Evolutionary conservation across 1,284 basidiomycete genomes (phyloP).

Genomic region (Pseudozyma sp.): DNA sequence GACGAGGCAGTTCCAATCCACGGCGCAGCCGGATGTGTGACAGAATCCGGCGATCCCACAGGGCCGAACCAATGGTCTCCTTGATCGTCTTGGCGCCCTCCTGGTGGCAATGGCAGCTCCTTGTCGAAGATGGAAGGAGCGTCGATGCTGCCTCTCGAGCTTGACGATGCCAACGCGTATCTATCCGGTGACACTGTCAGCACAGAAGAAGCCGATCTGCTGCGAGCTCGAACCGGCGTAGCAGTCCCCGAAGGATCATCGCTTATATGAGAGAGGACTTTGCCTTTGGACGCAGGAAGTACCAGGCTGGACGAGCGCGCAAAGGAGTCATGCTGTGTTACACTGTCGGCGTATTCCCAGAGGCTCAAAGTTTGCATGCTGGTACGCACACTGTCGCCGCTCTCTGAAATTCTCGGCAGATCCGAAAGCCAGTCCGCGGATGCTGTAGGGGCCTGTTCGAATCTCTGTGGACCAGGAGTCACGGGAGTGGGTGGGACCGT

Average conservation of each 20-base stretch:
- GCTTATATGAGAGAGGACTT: not conserved
- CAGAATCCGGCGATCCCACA: slow-evolving; percentile 6
- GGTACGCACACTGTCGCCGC: slow-evolving; percentile 16
- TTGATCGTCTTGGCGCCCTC: not conserved
- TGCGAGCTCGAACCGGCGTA: slow-evolving; percentile 1
- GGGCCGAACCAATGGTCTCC: slow-evolving; percentile 7
- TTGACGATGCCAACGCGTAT: slow-evolving; percentile 6
- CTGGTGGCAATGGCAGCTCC: slow-evolving; percentile 17
- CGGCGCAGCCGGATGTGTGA: not conserved
- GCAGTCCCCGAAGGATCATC: not conserved
- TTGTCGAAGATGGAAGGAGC: slow-evolving; percentile 27
- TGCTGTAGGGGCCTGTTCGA: not conserved
- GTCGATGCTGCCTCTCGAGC: slow-evolving; percentile 14
- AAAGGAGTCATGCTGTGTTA: slow-evolving; percentile 8
- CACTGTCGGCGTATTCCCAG: slow-evolving; percentile 13
- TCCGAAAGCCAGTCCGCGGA: not conserved
- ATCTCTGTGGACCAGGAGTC: not conserved
- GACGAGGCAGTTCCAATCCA: not conserved
- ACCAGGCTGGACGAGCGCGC: not conserved
- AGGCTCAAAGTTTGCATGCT: slow-evolving; percentile 15
- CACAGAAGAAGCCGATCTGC: slow-evolving; percentile 16
- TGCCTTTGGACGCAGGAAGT: too few relatives aligned
- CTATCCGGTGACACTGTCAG: not conserved
- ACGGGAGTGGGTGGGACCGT: not conserved
- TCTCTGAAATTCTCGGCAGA: slow-evolving; percentile 3